These are phyloP conservation scores for Fusarium pininemorale DNA, from an alignment of 2,329 filamentous ascomycete species.

Conservation along the genomic window DNA sequence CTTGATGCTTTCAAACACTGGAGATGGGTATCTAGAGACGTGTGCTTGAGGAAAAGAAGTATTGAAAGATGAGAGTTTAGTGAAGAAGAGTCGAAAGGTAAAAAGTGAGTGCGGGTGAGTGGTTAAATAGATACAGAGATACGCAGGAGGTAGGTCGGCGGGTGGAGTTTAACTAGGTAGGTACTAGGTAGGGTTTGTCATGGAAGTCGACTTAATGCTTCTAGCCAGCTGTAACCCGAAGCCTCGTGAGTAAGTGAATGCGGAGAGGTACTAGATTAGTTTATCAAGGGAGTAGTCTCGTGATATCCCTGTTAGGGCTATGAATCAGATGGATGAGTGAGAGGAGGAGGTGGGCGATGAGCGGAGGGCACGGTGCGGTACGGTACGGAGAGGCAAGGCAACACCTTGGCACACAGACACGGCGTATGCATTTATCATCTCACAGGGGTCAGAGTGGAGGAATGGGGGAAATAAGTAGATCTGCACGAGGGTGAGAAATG, in stretches of 20 bases:
- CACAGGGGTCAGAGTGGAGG: conserved; percentile 16
- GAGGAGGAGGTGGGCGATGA: not conserved
- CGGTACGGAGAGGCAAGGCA: conserved; percentile 9
- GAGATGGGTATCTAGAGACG: not conserved
- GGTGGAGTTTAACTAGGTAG: not conserved
- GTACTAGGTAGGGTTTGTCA: not conserved
- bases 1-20: not conserved
- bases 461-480: conserved; percentile 23
- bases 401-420: conserved; percentile 3
- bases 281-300: conserved; percentile 3
- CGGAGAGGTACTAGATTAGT: conserved; percentile 21
- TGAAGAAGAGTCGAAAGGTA: not conserved
- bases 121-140: conserved; percentile 19
- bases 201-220: conserved; percentile 11
- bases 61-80: not conserved
- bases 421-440: not conserved
- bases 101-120: conserved; percentile 1
- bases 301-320: conserved; percentile 23
- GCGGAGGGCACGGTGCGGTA: not conserved
- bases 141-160: not conserved
- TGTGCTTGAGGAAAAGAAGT: not conserved
- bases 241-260: conserved; percentile 23
- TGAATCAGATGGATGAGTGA: conserved; percentile 18
- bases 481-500: conserved; percentile 17
- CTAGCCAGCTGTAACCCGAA: conserved; percentile 10